These are phyloP conservation scores for Penicillium sp. DNA, from an alignment of 2,329 filamentous ascomycete genomes.

Conservation along the genomic window DNA sequence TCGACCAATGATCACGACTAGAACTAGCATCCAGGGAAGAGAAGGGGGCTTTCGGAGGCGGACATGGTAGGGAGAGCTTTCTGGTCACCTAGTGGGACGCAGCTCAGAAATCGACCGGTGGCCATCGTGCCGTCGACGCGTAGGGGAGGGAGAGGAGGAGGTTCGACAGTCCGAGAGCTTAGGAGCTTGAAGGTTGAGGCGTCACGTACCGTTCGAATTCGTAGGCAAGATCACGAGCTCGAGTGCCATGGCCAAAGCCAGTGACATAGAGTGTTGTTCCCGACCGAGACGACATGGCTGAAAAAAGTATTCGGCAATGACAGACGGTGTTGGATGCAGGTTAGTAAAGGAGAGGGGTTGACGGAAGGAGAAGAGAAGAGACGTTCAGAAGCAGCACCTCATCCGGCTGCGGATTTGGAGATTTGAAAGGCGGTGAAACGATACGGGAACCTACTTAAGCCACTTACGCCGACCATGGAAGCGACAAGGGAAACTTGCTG, in stretches of 20 bases:
- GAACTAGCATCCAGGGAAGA: slow-evolving; percentile 7
- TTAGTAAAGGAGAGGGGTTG: slow-evolving; percentile 9
- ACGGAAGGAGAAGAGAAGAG: slow-evolving; percentile 10
- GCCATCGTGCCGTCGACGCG: slow-evolving; percentile 37
- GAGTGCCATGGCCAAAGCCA: slow-evolving; percentile 97
- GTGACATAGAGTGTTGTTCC: slow-evolving; percentile 97
- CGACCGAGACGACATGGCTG: slow-evolving; percentile 87
- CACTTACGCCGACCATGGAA: slow-evolving; percentile 22
- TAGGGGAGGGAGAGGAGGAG: slow-evolving; percentile 36
- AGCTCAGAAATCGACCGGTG: slow-evolving; percentile 11
- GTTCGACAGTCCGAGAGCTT: slow-evolving; percentile 38
- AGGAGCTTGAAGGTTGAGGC: slow-evolving; percentile 50
- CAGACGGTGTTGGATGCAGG: neutral
- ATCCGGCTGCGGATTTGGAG: neutral
- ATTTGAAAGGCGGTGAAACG: slow-evolving; percentile 11
- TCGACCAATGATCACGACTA: slow-evolving; percentile 17
- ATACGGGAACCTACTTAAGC: slow-evolving; percentile 16
- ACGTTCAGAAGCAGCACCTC: neutral
- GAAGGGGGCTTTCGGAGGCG: neutral
- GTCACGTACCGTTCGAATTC: slow-evolving; percentile 99
- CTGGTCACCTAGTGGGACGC: neutral
- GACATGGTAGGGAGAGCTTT: neutral
- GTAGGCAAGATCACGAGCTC: slow-evolving; percentile 98
- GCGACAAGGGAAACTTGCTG: slow-evolving; percentile 1
- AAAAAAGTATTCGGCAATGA: slow-evolving; percentile 4